A percentile compares a stretch with the other conserved stretches of the same genome.
Conservation (phyloP, 2,329 filamentous ascomycete species). For the Amauroascus verrucosus region DNA sequence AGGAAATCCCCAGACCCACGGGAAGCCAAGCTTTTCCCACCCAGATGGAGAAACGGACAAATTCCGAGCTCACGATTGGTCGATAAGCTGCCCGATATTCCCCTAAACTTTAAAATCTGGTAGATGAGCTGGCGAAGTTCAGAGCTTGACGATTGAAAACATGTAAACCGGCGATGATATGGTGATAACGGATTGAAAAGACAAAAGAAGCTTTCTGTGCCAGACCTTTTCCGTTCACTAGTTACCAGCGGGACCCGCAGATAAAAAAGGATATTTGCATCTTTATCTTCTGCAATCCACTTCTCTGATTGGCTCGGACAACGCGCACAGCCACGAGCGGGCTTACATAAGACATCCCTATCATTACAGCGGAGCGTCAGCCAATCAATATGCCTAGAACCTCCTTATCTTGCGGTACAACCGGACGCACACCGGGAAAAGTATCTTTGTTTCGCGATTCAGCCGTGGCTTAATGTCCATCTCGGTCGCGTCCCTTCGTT, state of each 20-base stretch:
- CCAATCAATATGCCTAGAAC: neutral
- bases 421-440: neutral
- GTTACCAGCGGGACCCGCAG: neutral
- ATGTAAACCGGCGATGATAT: neutral
- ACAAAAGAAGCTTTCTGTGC: neutral
- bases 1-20: conserved; percentile 5
- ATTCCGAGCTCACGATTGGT: conserved; percentile 11
- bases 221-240: neutral
- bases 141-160: neutral
- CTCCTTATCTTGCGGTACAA: neutral
- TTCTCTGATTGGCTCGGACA: neutral
- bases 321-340: neutral
- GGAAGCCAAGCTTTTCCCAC: neutral
- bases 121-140: neutral
- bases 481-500: neutral
- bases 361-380: neutral
- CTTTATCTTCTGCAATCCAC: too few relatives aligned
- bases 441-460: neutral
- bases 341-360: conserved; percentile 1
- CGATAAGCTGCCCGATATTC: conserved; percentile 9
- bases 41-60: neutral
- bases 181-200: neutral
- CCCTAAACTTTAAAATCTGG: conserved; percentile 4
- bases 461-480: neutral
- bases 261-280: neutral